Evolutionary conservation across 345 rosid species (phyloP).

Genomic region (Draba incana): DNA sequence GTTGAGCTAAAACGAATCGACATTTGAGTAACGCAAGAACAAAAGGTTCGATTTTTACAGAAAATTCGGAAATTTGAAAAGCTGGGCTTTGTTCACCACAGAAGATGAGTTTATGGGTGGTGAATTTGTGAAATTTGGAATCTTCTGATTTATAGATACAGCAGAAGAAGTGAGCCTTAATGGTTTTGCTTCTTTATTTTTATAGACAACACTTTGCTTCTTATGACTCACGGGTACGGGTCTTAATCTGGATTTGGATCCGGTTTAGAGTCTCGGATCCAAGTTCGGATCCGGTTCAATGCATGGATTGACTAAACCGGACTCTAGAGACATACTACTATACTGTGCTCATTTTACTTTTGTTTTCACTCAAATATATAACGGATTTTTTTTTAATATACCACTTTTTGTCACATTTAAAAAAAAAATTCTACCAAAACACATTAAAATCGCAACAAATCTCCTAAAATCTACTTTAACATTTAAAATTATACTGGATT

Average conservation of each 20-base stretch:
- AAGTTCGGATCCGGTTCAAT: no score
- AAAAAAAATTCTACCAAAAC: no score
- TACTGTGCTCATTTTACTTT: background rate
- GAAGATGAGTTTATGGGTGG: constrained; percentile 3
- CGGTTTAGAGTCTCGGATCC: background rate
- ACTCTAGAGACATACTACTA: background rate
- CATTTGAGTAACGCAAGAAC: constrained; percentile 21
- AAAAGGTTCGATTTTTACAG: background rate
- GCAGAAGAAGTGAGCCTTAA: background rate
- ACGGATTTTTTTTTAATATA: no score
- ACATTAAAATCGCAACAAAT: no score
- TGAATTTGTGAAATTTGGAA: constrained; percentile 26
- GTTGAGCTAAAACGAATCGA: constrained; percentile 38
- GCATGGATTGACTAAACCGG: constrained; percentile 4
- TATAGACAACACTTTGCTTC: constrained; percentile 28
- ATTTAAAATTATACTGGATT: no score
- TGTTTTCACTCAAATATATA: background rate
- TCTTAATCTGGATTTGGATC: constrained; percentile 8
- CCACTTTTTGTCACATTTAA: no score
- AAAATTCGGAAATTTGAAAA: background rate
- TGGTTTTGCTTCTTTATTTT: constrained; percentile 23
- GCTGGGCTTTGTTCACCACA: constrained; percentile 35
- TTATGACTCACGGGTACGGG: constrained; percentile 11
- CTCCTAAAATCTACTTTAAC: no score
- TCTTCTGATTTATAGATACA: constrained; percentile 33